These are phyloP conservation scores for Yamadazyma sp. DNA, from an alignment of 805 yeast species.

Conservation along the genomic window DNA sequence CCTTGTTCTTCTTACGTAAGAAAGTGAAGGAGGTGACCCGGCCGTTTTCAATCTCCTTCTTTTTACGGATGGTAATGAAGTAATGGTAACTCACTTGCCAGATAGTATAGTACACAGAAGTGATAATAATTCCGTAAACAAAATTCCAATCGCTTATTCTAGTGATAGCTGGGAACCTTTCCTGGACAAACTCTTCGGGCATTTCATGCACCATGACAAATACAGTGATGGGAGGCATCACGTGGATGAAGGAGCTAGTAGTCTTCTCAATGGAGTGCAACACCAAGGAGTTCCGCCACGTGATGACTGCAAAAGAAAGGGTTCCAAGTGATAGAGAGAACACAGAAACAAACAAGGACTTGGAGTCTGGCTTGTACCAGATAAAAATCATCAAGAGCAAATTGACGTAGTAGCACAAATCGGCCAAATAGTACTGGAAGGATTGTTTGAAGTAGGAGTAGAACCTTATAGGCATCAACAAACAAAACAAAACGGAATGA, in stretches of 20 bases:
- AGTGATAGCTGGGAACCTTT: slow-evolving; percentile 80
- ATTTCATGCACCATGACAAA: slow-evolving; percentile 83
- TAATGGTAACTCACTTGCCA: slow-evolving; percentile 94
- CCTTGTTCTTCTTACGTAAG: slow-evolving; percentile 68
- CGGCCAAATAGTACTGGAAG: slow-evolving; percentile 87
- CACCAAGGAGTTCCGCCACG: slow-evolving; percentile 94
- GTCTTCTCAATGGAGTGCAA: slow-evolving; percentile 90
- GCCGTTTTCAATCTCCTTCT: slow-evolving; percentile 82
- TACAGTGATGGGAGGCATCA: slow-evolving; percentile 85
- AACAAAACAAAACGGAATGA: slow-evolving; percentile 59
- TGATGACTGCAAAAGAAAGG: slow-evolving; percentile 86
- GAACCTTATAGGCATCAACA: slow-evolving; percentile 81
- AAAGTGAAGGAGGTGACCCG: slow-evolving; percentile 85
- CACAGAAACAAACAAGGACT: slow-evolving; percentile 72
- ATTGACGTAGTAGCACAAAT: slow-evolving; percentile 90
- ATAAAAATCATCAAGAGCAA: slow-evolving; percentile 63
- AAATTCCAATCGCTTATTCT: slow-evolving; percentile 66
- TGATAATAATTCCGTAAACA: slow-evolving; percentile 66
- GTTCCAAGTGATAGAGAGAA: slow-evolving; percentile 90
- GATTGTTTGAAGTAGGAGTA: slow-evolving; percentile 78
- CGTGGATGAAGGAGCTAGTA: slow-evolving; percentile 86
- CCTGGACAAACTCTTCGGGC: slow-evolving; percentile 48
- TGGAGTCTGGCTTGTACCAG: slow-evolving; percentile 81
- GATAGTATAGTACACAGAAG: slow-evolving; percentile 76
- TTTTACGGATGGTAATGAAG: slow-evolving; percentile 79